Evolutionary conservation across 208 protist species (phyloP).

Genomic region (Leishmania tarentolae): DNA sequence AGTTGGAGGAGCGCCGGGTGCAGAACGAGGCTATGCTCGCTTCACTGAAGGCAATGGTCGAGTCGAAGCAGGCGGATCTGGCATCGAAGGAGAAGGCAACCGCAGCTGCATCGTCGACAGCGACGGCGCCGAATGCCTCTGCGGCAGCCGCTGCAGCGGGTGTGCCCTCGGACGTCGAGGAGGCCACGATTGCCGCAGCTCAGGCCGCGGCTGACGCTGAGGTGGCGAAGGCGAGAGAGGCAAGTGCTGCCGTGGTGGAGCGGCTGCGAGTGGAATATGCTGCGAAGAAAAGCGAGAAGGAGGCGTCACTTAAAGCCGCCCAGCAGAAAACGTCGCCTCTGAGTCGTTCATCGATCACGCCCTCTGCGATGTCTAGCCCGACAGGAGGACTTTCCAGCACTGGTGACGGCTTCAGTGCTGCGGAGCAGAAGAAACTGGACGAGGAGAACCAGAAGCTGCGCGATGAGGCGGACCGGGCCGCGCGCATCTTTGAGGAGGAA

Average conservation of each 20-base stretch:
- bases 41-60: slow-evolving; percentile 20
- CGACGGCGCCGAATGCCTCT: neutral
- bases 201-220: slow-evolving; percentile 27
- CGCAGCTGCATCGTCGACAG: neutral
- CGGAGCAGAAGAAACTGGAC: slow-evolving; percentile 31
- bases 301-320: slow-evolving; percentile 6
- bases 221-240: slow-evolving; percentile 15
- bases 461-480: slow-evolving; percentile 25
- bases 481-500: slow-evolving; percentile 38
- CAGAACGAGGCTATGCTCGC: slow-evolving; percentile 26
- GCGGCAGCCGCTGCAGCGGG: slow-evolving; percentile 5
- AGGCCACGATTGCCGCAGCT: slow-evolving; percentile 15
- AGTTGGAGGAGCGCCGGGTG: slow-evolving; percentile 9
- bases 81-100: slow-evolving; percentile 11
- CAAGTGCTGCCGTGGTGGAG: slow-evolving; percentile 8
- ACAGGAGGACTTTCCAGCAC: slow-evolving; percentile 3
- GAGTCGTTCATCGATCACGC: neutral
- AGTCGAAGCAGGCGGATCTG: slow-evolving; percentile 21
- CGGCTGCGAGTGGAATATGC: slow-evolving; percentile 22
- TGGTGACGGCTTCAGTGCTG: slow-evolving; percentile 1
- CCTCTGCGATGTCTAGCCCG: slow-evolving; percentile 7
- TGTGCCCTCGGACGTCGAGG: slow-evolving; percentile 10
- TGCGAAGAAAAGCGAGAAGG: slow-evolving; percentile 13
- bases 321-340: neutral
- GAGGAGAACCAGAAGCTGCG: slow-evolving; percentile 40